Conservation (phyloP, 2,329 filamentous ascomycete species). For the Paracorniculantispora psalliotae region DNA sequence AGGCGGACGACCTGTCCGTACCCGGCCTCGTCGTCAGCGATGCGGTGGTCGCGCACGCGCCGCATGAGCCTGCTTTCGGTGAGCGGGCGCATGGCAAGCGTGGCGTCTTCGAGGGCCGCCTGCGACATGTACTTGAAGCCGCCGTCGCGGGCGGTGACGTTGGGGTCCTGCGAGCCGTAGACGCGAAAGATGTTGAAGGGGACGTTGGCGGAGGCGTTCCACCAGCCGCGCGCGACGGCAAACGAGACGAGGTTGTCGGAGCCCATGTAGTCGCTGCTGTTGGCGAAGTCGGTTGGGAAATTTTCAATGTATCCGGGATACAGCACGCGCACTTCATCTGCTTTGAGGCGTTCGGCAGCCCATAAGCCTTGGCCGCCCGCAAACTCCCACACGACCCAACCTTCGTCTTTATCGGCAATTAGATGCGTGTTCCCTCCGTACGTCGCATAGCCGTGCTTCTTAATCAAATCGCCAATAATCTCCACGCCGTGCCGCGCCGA, state of each 20-base stretch:
- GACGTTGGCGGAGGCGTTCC: conserved; percentile 18
- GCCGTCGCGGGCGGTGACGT: conserved; percentile 21
- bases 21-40: conserved; percentile 24
- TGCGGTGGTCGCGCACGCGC: conserved; percentile 24
- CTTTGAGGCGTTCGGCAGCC: conserved; percentile 23
- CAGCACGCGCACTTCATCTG: conserved; percentile 22
- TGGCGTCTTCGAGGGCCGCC: conserved; percentile 21
- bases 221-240: conserved; percentile 24
- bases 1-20: conserved; percentile 25
- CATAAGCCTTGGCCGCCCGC: conserved; percentile 23
- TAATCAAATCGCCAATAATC: conserved; percentile 35
- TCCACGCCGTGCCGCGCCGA: conserved; percentile 38
- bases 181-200: conserved; percentile 25
- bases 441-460: conserved; percentile 35
- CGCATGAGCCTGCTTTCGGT: conserved; percentile 44
- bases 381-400: conserved; percentile 26
- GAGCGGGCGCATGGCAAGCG: conserved; percentile 39
- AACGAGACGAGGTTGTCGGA: conserved; percentile 24
- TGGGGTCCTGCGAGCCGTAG: conserved; percentile 20
- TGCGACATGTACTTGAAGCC: conserved; percentile 29
- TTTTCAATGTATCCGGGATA: conserved; percentile 27
- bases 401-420: conserved; percentile 30
- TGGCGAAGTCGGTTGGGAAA: conserved; percentile 22
- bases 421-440: conserved; percentile 40
- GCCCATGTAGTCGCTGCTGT: conserved; percentile 22